Conservation (phyloP, 2,329 filamentous ascomycete genomes). For the Cordyceps tenuipes region DNA sequence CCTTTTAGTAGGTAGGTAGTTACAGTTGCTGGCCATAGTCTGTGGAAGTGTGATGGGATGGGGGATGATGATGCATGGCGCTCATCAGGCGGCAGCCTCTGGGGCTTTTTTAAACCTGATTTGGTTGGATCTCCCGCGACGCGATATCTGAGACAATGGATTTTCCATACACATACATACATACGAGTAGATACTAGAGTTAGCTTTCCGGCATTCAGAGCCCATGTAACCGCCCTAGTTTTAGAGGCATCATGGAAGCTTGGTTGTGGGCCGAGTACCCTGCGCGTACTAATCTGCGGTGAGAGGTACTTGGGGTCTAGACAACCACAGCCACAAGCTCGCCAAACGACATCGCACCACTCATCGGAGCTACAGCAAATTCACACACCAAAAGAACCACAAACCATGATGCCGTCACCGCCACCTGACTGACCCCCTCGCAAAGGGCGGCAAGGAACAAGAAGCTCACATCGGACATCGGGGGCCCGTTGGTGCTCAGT, state of each 20-base stretch:
- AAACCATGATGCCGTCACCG: not conserved
- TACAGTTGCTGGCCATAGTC: too few relatives aligned
- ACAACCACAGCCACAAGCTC: not conserved
- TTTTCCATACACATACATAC: not conserved
- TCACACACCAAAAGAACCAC: not conserved
- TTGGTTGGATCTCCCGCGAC: slow-evolving; percentile 12
- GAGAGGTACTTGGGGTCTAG: not conserved
- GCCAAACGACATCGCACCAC: not conserved
- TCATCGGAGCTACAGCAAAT: not conserved
- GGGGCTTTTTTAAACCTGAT: slow-evolving; percentile 6
- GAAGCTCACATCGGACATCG: not conserved
- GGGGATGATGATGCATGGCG: slow-evolving; percentile 11
- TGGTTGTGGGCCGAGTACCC: not conserved
- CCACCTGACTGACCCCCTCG: not conserved
- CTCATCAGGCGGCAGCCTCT: slow-evolving; percentile 14
- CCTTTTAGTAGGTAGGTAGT: too few relatives aligned
- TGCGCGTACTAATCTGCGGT: not conserved
- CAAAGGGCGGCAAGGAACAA: not conserved
- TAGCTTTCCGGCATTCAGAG: too few relatives aligned
- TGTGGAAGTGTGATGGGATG: not conserved
- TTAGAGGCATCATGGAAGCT: not conserved
- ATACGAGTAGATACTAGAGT: too few relatives aligned
- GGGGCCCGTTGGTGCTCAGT: not conserved
- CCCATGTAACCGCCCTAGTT: too few relatives aligned
- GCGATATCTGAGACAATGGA: not conserved